Evolutionary conservation across 768 basidiomycete genomes (phyloP).

Genomic region (Suillus sp.): DNA sequence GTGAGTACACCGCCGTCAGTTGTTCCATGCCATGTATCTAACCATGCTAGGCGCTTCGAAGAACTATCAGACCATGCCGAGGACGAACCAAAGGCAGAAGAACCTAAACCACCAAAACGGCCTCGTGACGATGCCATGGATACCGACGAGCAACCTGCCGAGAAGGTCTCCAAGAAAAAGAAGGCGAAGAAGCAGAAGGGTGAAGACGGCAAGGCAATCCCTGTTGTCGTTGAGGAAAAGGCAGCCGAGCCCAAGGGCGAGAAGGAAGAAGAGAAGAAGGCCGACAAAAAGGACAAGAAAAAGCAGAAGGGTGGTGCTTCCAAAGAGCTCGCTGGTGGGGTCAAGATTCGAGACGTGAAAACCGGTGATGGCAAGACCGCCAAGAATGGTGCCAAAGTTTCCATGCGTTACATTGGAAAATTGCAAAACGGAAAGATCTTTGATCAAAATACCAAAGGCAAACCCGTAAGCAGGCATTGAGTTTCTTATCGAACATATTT

Average conservation of each 20-base stretch:
- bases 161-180: conserved; percentile 58
- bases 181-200: conserved; percentile 73
- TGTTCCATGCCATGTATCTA: conserved; percentile 4
- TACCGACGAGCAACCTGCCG: conserved; percentile 34
- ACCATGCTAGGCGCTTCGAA: conserved; percentile 60
- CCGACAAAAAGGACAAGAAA: conserved; percentile 36
- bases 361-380: conserved; percentile 82
- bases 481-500: neutral
- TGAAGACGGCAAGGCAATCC: conserved; percentile 49
- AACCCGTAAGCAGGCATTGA: conserved; percentile 60
- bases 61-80: conserved; percentile 49
- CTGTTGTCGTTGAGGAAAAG: conserved; percentile 27
- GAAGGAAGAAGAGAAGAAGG: conserved; percentile 36
- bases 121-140: conserved; percentile 62
- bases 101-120: conserved; percentile 64
- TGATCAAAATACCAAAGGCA: conserved; percentile 82
- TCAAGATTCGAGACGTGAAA: conserved; percentile 77
- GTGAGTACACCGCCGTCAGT: conserved; percentile 37
- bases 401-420: conserved; percentile 94
- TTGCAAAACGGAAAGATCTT: conserved; percentile 74
- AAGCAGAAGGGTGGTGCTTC: conserved; percentile 30
- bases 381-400: conserved; percentile 81
- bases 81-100: conserved; percentile 14
- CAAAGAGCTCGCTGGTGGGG: conserved; percentile 59
- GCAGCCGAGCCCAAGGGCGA: conserved; percentile 32